phyloP scores from a whole-genome alignment of 352 stramenopile species.

The Saprolegnia diclina region DNA sequence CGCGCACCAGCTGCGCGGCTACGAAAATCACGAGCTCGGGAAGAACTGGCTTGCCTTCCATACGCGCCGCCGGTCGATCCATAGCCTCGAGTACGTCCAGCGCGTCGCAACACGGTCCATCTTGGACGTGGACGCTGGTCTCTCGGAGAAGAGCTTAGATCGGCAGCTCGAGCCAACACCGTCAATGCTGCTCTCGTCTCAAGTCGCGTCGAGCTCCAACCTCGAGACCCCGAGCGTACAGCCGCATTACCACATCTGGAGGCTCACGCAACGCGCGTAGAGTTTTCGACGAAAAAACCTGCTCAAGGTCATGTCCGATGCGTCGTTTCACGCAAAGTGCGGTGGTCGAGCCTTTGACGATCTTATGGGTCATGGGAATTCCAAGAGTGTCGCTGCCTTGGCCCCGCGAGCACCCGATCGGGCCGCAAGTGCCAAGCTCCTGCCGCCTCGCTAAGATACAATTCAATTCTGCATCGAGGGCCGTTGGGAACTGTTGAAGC shows the following conservation, averaged over 20 bases:
- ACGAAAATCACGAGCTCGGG: slow-evolving; percentile 20
- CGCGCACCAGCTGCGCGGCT: background rate
- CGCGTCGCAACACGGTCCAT: slow-evolving; percentile 19
- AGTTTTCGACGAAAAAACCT: background rate
- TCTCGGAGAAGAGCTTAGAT: background rate
- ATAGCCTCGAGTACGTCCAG: slow-evolving; percentile 27
- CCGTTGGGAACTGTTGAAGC: too few species aligned
- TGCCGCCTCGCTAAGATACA: background rate
- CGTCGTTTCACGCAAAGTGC: too few species aligned
- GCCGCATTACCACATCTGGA: background rate
- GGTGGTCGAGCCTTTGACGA: too few species aligned
- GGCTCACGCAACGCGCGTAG: background rate
- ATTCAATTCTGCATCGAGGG: too few species aligned
- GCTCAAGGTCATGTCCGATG: background rate
- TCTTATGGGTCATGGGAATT: background rate
- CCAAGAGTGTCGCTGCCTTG: background rate
- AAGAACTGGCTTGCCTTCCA: slow-evolving; percentile 24
- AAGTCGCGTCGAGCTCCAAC: background rate
- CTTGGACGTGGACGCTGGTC: background rate
- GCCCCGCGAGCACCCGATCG: too few species aligned
- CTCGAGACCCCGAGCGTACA: background rate
- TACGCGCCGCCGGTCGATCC: slow-evolving; percentile 25
- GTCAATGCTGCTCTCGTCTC: background rate
- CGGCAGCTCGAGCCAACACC: background rate
- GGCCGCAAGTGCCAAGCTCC: background rate